phyloP scores from a whole-genome alignment of 352 stramenopile species.

The Pythium monospermum region DNA sequence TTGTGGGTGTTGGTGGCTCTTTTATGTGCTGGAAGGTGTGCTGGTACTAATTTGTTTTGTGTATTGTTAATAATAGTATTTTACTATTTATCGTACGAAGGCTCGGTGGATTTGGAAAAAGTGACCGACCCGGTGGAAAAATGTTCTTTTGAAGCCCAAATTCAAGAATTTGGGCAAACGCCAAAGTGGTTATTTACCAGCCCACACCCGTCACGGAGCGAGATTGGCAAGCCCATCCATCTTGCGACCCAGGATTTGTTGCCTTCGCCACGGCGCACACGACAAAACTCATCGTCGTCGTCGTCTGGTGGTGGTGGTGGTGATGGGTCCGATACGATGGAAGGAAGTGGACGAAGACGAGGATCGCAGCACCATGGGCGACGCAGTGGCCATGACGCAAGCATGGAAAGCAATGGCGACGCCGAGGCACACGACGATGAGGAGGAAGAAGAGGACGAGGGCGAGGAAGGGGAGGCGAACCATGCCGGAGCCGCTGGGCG shows the following conservation, averaged over 20 bases:
- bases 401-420: no score
- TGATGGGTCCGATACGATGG: no score
- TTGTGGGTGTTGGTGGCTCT: background rate
- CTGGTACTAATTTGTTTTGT: background rate
- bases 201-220: conserved; percentile 38
- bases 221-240: conserved; percentile 28
- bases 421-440: no score
- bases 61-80: conserved; percentile 81
- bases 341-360: no score
- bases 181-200: conserved; percentile 75
- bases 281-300: no score
- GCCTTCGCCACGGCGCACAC: conserved; percentile 40
- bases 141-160: conserved; percentile 79
- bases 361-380: no score
- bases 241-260: conserved; percentile 48
- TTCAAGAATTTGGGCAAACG: conserved; percentile 94
- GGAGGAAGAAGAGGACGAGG: no score
- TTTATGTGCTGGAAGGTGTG: conserved; percentile 1
- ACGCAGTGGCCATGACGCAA: conserved; percentile 17
- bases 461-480: background rate
- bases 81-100: conserved; percentile 93
- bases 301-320: no score
- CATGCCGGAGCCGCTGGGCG: conserved; percentile 23
- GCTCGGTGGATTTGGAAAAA: conserved; percentile 88
- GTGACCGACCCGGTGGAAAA: conserved; percentile 24